Base-by-base conservation (phyloP, 78 protist genomes). In the Neovahlkampfia damariscottae region DNA sequence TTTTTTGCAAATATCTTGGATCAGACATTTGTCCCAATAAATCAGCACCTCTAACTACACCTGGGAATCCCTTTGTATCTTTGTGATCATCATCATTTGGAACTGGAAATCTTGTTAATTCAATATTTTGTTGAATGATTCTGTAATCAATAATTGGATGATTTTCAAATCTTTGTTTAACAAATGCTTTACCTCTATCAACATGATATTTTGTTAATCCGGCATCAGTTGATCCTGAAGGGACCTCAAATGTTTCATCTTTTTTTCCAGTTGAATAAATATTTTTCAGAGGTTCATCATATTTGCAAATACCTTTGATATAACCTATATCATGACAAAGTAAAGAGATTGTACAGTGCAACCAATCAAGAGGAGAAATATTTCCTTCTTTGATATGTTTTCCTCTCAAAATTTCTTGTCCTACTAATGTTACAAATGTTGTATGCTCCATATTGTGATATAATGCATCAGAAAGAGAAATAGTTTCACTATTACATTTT, bases 261-360 rank as follows among this genome's bases (percentile, higher is more conserved):
- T 35, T 35, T 40, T n/a, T 10, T 10, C 77, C 77, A 10, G 77
- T 74, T 37, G 78, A n/a, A 67, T 68, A 74, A 10, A 38, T 74
- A n/a, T 67, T 67, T 71, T 68, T 71, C 19, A 10, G n/a, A 10
- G 10, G 71, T 74, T 10, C 10, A 10, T 74, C 77, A n/a, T 67
- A 10, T 67, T 41, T 10, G 10, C 10, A 35, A 35, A 74, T 71
- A n/a, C 77, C 77, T 67, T 74, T 74, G 10, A 10, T 10, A 74
- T 74, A 74, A 10, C 77, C 77, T 10, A 74, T 74, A 74, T 74
- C 77, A 71, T 74, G 77, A 71, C 77, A 74, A 10, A 74, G 10
- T 40, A 74, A 71, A 38, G 77, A 74, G 37, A 74, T 74, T 10
- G 67, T 67, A 10, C 10, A 10, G 71, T 74, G 62, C 10, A 74